Conservation (phyloP, 139 green algal species). For the Coccomyxa sp. region DNA sequence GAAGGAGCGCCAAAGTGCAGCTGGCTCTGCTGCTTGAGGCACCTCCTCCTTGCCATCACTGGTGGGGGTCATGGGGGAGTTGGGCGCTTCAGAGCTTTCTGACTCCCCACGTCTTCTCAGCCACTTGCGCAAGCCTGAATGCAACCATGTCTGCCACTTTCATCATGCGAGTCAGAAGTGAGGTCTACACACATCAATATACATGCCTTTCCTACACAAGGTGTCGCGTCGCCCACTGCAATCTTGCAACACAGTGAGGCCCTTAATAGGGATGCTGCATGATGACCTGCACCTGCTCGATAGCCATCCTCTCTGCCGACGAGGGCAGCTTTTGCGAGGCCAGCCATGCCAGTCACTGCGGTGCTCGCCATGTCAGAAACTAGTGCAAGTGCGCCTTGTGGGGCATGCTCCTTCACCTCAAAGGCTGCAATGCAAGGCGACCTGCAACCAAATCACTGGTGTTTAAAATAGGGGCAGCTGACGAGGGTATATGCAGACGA, state of each 20-base stretch:
- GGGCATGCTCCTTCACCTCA: constrained; percentile 32
- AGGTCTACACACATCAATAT: no score
- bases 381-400: constrained; percentile 26
- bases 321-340: constrained; percentile 11
- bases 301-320: constrained; percentile 2
- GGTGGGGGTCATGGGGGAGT: neutral
- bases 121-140: constrained; percentile 6
- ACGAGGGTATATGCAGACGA: neutral
- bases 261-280: no score
- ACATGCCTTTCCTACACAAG: no score
- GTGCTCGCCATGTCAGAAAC: constrained; percentile 18
- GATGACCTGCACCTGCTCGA: neutral
- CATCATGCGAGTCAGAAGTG: neutral
- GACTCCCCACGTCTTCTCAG: neutral
- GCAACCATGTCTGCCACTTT: neutral
- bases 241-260: no score
- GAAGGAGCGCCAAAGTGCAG: constrained; percentile 4
- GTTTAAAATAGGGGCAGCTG: neutral
- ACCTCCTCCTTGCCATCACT: constrained; percentile 3
- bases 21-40: constrained; percentile 12
- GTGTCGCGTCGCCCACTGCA: no score
- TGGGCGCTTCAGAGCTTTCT: neutral
- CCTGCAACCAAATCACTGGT: constrained; percentile 22
- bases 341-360: neutral
- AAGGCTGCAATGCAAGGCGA: constrained; percentile 24